A percentile compares a stretch with the other conserved stretches of the same genome.
These are phyloP conservation scores for Fusarium albosuccineum DNA, from an alignment of 2,329 filamentous ascomycete species.

Conservation along the genomic window DNA sequence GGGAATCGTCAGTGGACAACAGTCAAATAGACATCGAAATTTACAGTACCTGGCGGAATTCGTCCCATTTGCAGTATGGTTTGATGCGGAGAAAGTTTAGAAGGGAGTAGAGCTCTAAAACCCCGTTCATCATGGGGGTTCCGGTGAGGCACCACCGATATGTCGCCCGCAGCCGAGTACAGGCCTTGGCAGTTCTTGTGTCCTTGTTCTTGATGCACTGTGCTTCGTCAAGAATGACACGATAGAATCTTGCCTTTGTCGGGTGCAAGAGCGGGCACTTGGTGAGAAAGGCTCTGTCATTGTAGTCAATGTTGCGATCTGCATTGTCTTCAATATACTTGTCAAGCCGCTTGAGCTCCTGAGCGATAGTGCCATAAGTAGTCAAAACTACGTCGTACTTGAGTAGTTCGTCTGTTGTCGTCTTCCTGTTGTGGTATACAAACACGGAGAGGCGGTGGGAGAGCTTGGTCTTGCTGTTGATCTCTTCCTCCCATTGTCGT, in stretches of 20 bases:
- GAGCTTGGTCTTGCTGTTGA: constrained; percentile 74
- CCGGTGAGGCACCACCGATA: constrained; percentile 86
- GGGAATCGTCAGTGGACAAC: background rate
- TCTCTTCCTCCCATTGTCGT: constrained; percentile 87
- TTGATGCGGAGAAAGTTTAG: constrained; percentile 82
- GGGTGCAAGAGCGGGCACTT: constrained; percentile 72
- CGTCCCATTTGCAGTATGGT: constrained; percentile 76
- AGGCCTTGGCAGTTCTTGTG: constrained; percentile 79
- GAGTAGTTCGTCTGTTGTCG: constrained; percentile 70
- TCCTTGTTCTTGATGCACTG: constrained; percentile 85
- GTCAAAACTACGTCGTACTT: constrained; percentile 85
- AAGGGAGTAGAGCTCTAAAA: constrained; percentile 82
- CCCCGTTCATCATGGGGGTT: constrained; percentile 90
- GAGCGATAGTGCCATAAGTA: constrained; percentile 81
- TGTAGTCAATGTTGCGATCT: constrained; percentile 54
- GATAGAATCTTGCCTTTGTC: constrained; percentile 74
- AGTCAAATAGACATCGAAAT: background rate
- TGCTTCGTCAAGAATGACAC: constrained; percentile 88
- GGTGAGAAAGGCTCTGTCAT: constrained; percentile 51
- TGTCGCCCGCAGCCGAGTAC: constrained; percentile 72
- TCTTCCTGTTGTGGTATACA: constrained; percentile 78
- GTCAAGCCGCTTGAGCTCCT: constrained; percentile 73
- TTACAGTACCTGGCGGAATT: constrained; percentile 67
- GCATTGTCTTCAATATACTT: constrained; percentile 64
- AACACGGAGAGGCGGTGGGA: constrained; percentile 72